Base-by-base conservation (phyloP, 371 early-diverging fungal genomes). In the Actinomortierella ambigua region DNA sequence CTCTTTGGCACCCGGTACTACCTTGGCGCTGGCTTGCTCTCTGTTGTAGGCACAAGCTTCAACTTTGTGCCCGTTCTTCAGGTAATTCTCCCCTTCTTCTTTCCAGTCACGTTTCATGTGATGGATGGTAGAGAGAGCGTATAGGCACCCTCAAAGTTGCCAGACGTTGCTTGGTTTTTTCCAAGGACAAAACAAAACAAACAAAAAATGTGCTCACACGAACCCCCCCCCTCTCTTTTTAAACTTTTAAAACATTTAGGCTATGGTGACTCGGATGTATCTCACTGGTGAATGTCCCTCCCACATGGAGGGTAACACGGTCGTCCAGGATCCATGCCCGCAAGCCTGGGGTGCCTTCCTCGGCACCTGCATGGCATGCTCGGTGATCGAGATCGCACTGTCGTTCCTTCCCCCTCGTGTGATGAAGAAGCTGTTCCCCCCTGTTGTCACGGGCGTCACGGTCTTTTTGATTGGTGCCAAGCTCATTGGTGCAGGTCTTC, bases 321-420 rank as follows among this genome's bases (percentile, higher is more conserved):
- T 55, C 15, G 65, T 50, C 11, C 71, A 84, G 27, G 57, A 80
- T 6, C 81, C 85, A 20, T 85, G 85, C 29, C 85, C 85, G 13
- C 66, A 80, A 47, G 85, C 81, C 1, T 84, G 76, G 77, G 85
- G 85, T 17, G 81, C 84, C n/a, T 68, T 85, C 44, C 61, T 85
- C 9, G 85, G 85, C n/a, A 85, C 85, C 1, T 79, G 77, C 52
- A 78, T 83, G 78, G 29, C 84, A 5, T 82, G 85, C 41, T 75
- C 83, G 2, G 29, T 79, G 13, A 61, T 84, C 22, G 76, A 77
- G 9, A 79, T 85, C 42, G 59, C 57, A 2, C 68, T 85, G 20
- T 76, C 81, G 39, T 81, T 85, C 61, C 56, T 83, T n/a, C 85
- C 85, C 18, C 85, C 78, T 1, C 73, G 70, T 39, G 51, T 78